Evolutionary conservation across 352 stramenopile genomes (phyloP).

Genomic region (Thalassiosira exigua): DNA sequence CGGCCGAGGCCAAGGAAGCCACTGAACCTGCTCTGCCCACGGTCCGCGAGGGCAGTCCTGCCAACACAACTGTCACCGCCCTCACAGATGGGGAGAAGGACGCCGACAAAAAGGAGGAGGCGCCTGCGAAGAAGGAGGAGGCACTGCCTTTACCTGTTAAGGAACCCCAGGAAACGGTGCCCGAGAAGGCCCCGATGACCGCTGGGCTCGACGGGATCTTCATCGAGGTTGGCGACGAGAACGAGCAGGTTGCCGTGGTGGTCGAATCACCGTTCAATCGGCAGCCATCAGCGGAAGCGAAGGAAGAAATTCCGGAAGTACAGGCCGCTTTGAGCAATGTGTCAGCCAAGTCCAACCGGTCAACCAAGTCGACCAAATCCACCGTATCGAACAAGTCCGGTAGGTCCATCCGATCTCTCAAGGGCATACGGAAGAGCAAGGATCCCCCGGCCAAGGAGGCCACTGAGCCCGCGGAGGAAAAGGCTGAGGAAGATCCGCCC

Average conservation of each 20-base stretch:
- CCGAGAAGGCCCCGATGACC: neutral
- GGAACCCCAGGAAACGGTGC: no score
- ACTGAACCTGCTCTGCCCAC: no score
- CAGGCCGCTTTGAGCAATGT: neutral
- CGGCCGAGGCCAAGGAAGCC: neutral
- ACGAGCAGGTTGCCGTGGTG: conserved; percentile 7
- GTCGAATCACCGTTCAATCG: neutral
- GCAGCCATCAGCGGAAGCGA: no score
- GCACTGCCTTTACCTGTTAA: no score
- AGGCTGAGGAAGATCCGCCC: neutral
- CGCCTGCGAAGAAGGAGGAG: no score
- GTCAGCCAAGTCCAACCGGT: neutral
- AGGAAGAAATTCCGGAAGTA: neutral
- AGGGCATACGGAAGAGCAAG: no score
- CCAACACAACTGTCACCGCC: neutral
- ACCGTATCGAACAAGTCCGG: neutral
- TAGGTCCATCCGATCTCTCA: neutral
- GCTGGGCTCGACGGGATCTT: conserved; percentile 1
- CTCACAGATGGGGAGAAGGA: neutral
- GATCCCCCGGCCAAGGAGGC: no score
- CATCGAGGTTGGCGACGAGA: conserved; percentile 46
- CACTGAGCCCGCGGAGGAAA: no score
- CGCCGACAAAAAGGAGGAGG: neutral
- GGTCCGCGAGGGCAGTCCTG: conserved; percentile 23
- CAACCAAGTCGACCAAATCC: neutral